phyloP scores from a whole-genome alignment of 2,329 filamentous ascomycete genomes.

The Colletotrichum chrysophilum region DNA sequence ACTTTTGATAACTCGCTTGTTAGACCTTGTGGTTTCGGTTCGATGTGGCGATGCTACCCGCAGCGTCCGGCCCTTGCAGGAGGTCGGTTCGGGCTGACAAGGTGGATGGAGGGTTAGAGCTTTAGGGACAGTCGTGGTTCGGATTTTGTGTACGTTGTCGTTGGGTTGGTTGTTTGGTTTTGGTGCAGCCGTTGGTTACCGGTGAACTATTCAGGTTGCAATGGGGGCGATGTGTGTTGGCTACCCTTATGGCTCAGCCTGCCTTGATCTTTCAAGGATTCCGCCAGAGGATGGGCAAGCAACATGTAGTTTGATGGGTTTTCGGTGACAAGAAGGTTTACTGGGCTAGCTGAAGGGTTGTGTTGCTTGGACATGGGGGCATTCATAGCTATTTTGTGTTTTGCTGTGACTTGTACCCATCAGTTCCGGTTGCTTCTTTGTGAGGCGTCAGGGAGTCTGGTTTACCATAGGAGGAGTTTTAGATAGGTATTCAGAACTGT shows the following conservation, averaged over 20 bases:
- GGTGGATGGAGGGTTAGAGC: background rate
- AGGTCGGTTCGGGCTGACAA: background rate
- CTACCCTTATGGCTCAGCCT: background rate
- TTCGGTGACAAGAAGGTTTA: background rate
- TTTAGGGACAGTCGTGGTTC: background rate
- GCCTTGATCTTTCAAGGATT: background rate
- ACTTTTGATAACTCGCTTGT: background rate
- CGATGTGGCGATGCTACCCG: background rate
- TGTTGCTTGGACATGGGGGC: background rate
- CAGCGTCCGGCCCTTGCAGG: background rate
- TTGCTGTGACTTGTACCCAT: background rate
- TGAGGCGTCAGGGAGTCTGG: background rate
- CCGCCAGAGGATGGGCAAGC: background rate
- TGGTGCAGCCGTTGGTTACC: background rate
- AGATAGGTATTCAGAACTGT: background rate
- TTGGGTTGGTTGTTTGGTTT: background rate
- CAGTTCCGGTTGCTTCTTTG: background rate
- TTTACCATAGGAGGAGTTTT: background rate
- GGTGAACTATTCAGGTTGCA: background rate
- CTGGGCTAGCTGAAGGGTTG: background rate
- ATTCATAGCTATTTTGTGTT: background rate
- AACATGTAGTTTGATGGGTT: background rate
- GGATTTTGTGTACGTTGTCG: background rate
- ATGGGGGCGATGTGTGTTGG: background rate
- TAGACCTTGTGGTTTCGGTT: background rate